Evolutionary conservation across 139 green algal genomes (phyloP), one percentile per base, ranked within the genome.

Genomic region (Yamagishiella unicocca): DNA sequence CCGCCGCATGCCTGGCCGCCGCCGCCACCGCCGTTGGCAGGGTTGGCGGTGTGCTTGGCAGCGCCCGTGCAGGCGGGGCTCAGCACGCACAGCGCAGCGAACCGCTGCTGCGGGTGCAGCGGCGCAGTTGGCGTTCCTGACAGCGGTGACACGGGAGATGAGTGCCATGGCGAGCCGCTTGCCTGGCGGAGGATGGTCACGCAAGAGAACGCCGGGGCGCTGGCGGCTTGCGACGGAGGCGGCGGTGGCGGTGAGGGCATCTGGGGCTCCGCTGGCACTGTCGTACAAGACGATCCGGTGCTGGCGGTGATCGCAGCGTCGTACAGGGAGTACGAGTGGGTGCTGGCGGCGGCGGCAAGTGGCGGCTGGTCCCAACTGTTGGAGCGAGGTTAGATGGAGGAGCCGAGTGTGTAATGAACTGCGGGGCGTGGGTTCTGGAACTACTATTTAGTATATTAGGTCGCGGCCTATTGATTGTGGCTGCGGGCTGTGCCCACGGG

Each of bases 11-110:
- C 29, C 35, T 74, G 66, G 66, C 33, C 66, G 61, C 55, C 62
- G 27, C 78, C 78, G 27, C 61, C 78, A 19, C 61, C 78, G 6
- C 78, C 58, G 0, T 40, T 66, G 27, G 27, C 31, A 19, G 78
- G 54, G 9, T 40, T 85, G 78, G 78, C 78, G n/a, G 61, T 85
- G 29, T 85, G 78, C 45, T 27, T 85, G 61, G 55, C 38, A 6
- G 25, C 77, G 8, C 77, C 77, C 0, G 58, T 67, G 58, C 19
- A 6, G 9, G 58, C 58, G 22, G 58, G 6, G 19, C 19, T 67
- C 58, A 67, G 58, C 58, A n/a, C 14, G 19, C 58, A 67, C 19
- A n/a, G 58, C 58, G 58, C 58, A 6, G 58, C 29, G 58, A n/a
- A 9, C 19, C 58, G 58, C 6, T 67, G 58, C 58, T 17, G 19